Evolutionary conservation across 805 yeast genomes (phyloP).

Genomic region (Kregervanrija delftensis): DNA sequence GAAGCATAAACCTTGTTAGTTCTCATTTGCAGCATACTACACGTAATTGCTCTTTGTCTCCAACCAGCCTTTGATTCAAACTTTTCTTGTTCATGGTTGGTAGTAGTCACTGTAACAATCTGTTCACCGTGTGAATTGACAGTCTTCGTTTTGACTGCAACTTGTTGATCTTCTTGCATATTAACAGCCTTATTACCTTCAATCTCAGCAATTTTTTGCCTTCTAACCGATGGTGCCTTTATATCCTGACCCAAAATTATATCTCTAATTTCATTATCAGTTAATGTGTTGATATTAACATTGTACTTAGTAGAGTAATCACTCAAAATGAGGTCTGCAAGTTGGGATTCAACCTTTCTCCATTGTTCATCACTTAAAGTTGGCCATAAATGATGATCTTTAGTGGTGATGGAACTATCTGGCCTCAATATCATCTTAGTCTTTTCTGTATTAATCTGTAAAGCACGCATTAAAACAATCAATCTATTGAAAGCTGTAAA

Average conservation of each 20-base stretch:
- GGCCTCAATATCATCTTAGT: conserved; percentile 72
- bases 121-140: conserved; percentile 95
- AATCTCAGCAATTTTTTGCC: conserved; percentile 79
- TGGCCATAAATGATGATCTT: conserved; percentile 91
- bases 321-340: conserved; percentile 78
- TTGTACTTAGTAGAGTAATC: conserved; percentile 84
- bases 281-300: conserved; percentile 78
- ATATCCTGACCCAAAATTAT: conserved; percentile 91
- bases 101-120: conserved; percentile 88
- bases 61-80: conserved; percentile 86
- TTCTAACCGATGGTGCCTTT: conserved; percentile 77
- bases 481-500: conserved; percentile 92
- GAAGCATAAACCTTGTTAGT: conserved; percentile 69
- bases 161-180: conserved; percentile 38
- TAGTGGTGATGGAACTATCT: conserved; percentile 60
- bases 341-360: conserved; percentile 80
- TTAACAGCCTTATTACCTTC: conserved; percentile 42
- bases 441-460: conserved; percentile 69
- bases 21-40: conserved; percentile 65
- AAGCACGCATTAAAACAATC: conserved; percentile 72
- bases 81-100: conserved; percentile 76
- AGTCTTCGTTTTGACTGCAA: conserved; percentile 77
- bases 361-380: conserved; percentile 82
- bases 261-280: conserved; percentile 91
- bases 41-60: conserved; percentile 80